These are phyloP conservation scores for Lenwebbia sp. DNA, from an alignment of 345 rosid genomes.

Conservation along the genomic window DNA sequence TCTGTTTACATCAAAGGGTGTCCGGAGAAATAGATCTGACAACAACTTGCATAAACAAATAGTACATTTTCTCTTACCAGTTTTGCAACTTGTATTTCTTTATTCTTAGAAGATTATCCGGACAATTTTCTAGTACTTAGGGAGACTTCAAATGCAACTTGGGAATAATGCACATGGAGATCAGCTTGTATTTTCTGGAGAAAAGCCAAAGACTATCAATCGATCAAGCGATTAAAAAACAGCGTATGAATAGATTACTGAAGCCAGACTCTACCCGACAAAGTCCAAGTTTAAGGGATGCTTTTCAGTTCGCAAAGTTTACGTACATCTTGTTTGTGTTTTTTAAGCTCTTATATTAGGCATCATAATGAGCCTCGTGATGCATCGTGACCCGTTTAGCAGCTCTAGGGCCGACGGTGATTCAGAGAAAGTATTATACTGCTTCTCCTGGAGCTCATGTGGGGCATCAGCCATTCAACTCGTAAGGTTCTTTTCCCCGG, in stretches of 20 bases:
- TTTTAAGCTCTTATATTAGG: not conserved
- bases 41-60: not conserved
- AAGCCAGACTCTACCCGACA: not conserved
- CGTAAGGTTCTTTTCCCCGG: not conserved
- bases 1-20: not conserved
- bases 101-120: not conserved
- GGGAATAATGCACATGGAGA: not conserved
- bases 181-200: not conserved
- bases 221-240: not conserved
- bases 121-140: not conserved
- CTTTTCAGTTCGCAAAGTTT: not conserved
- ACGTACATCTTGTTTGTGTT: not conserved
- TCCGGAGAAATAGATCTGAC: not conserved
- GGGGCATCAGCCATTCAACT: not conserved
- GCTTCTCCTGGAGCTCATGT: not conserved
- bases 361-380: not conserved
- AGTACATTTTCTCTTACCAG: not conserved
- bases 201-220: not conserved
- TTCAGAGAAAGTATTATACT: not conserved
- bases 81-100: not conserved
- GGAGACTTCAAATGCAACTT: not conserved
- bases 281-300: not conserved
- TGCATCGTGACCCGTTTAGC: not conserved
- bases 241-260: not conserved
- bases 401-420: not conserved